These are phyloP conservation scores for Fistulinella prunicolor DNA, from an alignment of 768 basidiomycete genomes.

Conservation along the genomic window DNA sequence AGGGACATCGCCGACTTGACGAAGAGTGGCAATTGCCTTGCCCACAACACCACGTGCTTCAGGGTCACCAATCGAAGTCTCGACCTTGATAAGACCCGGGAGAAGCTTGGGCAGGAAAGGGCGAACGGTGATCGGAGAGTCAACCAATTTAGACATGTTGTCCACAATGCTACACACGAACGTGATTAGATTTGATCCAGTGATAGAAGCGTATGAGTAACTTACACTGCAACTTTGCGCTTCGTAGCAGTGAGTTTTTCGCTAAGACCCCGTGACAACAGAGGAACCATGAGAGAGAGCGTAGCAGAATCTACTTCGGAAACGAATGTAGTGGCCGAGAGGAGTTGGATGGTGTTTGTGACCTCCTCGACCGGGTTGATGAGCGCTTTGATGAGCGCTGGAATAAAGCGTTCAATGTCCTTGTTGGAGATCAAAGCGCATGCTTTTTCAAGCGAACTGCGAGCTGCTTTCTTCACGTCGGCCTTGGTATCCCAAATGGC, in stretches of 20 bases:
- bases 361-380: constrained; percentile 99
- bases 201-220: constrained; percentile 14
- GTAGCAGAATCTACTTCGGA: constrained; percentile 97
- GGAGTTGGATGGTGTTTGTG: constrained; percentile 88
- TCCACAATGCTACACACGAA: constrained; percentile 71
- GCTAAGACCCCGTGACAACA: constrained; percentile 86
- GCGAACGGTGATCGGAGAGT: constrained; percentile 90
- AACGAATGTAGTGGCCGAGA: constrained; percentile 99
- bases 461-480: constrained; percentile 98
- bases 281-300: constrained; percentile 96
- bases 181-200: constrained; percentile 16
- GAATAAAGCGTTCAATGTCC: constrained; percentile 96
- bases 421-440: constrained; percentile 96
- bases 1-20: constrained; percentile 91
- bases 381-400: constrained; percentile 94
- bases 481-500: constrained; percentile 99
- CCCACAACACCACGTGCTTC: constrained; percentile 93
- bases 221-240: constrained; percentile 95
- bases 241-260: constrained; percentile 96
- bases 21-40: constrained; percentile 92
- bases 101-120: constrained; percentile 96
- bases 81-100: constrained; percentile 94
- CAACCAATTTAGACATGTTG: constrained; percentile 98
- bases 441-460: constrained; percentile 90
- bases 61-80: constrained; percentile 93